These are phyloP conservation scores for Globisporangium parvum DNA, from an alignment of 352 stramenopile genomes.

Conservation along the genomic window DNA sequence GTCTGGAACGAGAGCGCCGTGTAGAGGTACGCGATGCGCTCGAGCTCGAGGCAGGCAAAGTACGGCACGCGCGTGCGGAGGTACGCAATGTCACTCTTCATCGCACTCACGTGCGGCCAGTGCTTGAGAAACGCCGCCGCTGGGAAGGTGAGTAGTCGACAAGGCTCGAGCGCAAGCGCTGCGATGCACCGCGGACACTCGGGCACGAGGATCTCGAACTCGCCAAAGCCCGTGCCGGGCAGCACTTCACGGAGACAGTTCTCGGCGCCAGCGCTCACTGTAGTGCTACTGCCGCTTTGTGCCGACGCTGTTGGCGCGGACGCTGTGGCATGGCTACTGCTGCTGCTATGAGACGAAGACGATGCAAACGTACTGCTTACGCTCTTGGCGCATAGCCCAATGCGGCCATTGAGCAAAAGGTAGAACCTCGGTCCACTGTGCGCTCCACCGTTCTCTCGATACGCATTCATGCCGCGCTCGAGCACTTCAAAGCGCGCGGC, in stretches of 20 bases:
- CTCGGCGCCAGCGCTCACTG: not conserved
- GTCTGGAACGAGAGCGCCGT: slow-evolving; percentile 40
- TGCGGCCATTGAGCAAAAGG: slow-evolving; percentile 38
- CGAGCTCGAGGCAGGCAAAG: slow-evolving; percentile 40
- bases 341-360: not conserved
- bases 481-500: slow-evolving; percentile 54
- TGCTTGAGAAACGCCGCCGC: slow-evolving; percentile 33
- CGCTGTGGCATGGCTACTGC: not conserved
- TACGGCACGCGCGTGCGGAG: slow-evolving; percentile 30
- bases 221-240: slow-evolving; percentile 42
- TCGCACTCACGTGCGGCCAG: slow-evolving; percentile 29
- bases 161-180: slow-evolving; percentile 40
- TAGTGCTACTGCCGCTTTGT: not conserved
- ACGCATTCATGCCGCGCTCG: slow-evolving; percentile 38
- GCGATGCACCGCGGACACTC: slow-evolving; percentile 26
- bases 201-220: slow-evolving; percentile 54
- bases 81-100: slow-evolving; percentile 42
- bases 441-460: slow-evolving; percentile 27
- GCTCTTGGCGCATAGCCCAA: slow-evolving; percentile 31
- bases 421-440: slow-evolving; percentile 30
- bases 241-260: slow-evolving; percentile 34
- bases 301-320: not conserved
- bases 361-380: slow-evolving; percentile 14
- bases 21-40: slow-evolving; percentile 56
- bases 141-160: slow-evolving; percentile 51